Evolutionary conservation across 2,329 filamentous ascomycete species (phyloP).

Genomic region (Exophiala spinifera): DNA sequence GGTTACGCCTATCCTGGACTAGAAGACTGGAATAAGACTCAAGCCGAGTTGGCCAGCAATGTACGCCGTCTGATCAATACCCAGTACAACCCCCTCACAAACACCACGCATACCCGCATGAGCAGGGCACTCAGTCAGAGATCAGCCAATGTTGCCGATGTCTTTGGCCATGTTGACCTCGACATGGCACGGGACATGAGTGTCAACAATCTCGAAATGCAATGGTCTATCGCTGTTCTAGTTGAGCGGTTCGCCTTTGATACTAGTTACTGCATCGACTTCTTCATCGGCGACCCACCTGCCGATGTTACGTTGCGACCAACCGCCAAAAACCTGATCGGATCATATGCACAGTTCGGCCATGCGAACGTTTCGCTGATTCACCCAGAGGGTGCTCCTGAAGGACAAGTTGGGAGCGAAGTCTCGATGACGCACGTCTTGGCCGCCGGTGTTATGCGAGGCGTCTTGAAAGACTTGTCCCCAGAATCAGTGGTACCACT

Average conservation of each 20-base stretch:
- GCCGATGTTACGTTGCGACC: conserved; percentile 51
- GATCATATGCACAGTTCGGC: conserved; percentile 57
- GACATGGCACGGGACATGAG: conserved; percentile 16
- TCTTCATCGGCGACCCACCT: conserved; percentile 62
- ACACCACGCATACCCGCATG: conserved; percentile 3
- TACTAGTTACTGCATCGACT: conserved; percentile 62
- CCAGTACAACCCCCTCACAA: conserved; percentile 52
- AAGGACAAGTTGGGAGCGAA: conserved; percentile 21
- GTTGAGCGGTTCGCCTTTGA: conserved; percentile 53
- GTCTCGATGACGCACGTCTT: conserved; percentile 27
- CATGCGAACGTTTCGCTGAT: conserved; percentile 18
- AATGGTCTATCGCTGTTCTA: conserved; percentile 68
- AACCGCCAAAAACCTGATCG: conserved; percentile 55
- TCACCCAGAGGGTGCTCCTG: conserved; percentile 16
- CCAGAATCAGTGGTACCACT: conserved; percentile 24
- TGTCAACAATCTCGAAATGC: conserved; percentile 34
- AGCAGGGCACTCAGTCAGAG: conserved; percentile 31
- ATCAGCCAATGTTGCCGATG: conserved; percentile 33
- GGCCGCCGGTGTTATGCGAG: conserved; percentile 23
- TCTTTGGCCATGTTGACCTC: conserved; percentile 31
- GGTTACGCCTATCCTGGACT: conserved; percentile 75
- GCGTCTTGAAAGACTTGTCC: conserved; percentile 20
- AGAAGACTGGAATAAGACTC: conserved; percentile 39
- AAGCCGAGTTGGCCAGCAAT: conserved; percentile 35
- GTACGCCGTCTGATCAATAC: conserved; percentile 57